phyloP scores from a whole-genome alignment of 192 early-diverging fungal genomes.

The Lobosporangium transversale region DNA sequence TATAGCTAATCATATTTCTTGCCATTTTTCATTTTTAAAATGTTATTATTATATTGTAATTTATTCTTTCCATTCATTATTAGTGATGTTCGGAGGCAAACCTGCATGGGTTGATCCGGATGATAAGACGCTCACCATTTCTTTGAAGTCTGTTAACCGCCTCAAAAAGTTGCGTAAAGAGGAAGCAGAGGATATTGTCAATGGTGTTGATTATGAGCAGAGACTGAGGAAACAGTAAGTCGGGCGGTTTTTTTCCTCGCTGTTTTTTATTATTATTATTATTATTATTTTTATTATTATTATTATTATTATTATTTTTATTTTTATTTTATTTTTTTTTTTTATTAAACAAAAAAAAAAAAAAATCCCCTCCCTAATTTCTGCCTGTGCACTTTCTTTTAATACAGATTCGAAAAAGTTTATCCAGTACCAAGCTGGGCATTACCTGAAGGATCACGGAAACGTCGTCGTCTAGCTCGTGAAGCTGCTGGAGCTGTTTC shows the following conservation, averaged over 20 bases:
- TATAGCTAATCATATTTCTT: no score
- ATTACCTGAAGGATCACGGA: conserved; percentile 61
- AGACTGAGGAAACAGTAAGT: conserved; percentile 84
- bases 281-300: background rate
- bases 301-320: background rate
- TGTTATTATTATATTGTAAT: background rate
- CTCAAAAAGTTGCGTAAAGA: conserved; percentile 81
- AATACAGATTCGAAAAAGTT: conserved; percentile 75
- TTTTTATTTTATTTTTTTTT: conserved; percentile 9
- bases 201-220: conserved; percentile 83
- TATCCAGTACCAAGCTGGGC: conserved; percentile 92
- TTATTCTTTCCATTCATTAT: background rate
- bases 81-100: conserved; percentile 41
- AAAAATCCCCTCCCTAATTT: no score
- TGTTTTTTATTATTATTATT: background rate
- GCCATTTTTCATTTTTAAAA: background rate
- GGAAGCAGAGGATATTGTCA: conserved; percentile 79
- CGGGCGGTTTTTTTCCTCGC: background rate
- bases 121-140: conserved; percentile 74
- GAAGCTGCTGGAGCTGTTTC: conserved; percentile 29
- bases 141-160: conserved; percentile 71
- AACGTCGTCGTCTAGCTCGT: conserved; percentile 29
- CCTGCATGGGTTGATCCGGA: conserved; percentile 86
- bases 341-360: no score
- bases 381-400: background rate